Base-by-base conservation (phyloP, 345 rosid species). In the Linum trigynum region DNA sequence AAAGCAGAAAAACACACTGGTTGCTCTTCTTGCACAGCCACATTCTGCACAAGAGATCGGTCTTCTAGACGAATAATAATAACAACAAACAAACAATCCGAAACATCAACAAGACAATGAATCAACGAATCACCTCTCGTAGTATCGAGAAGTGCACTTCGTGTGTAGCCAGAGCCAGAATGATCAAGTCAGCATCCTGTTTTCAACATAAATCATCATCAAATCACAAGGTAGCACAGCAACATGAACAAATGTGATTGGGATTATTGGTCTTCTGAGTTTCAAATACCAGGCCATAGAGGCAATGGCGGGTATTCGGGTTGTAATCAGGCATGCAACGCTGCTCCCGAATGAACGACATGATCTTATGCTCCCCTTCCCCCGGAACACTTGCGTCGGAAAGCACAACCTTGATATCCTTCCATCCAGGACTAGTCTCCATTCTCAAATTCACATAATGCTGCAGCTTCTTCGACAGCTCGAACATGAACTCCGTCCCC, bases 301-400 rank as follows among this genome's bases (percentile, higher is more conserved):
- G 38, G 63, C 79, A 76, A 38, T 76, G 79, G 1, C 63, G 43
- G 1, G 76, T 68, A 41, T 72, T 72, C 17, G 62, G 58, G 53
- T 76, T 36, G 11, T 65, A 76, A 2, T 65, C 64, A 10, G 68
- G 74, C 17, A 72, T 39, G 14, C 2, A 23, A 5, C 69, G 61
- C 53, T 72, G 79, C n/a, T 9, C 9, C 0, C 79, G 70, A 3
- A 76, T 65, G 36, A 59, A 76, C 1, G 62, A 68, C 76, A 72
- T 72, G 4, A 76, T 68, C 63, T 76, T 76, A 16, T 76, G 79
- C n/a, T 76, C 74, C 3, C 76, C 76, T 39, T 76, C 79, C 38
- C 79, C 79, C 8, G 79, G 79, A 65, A 69, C 79, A 76, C 72
- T 76, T 2, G 73, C 60, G 68, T 76, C 74, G 17, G 76, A 76